These are phyloP conservation scores for Austroboletus eburneus DNA, from an alignment of 768 basidiomycete genomes.

Conservation along the genomic window DNA sequence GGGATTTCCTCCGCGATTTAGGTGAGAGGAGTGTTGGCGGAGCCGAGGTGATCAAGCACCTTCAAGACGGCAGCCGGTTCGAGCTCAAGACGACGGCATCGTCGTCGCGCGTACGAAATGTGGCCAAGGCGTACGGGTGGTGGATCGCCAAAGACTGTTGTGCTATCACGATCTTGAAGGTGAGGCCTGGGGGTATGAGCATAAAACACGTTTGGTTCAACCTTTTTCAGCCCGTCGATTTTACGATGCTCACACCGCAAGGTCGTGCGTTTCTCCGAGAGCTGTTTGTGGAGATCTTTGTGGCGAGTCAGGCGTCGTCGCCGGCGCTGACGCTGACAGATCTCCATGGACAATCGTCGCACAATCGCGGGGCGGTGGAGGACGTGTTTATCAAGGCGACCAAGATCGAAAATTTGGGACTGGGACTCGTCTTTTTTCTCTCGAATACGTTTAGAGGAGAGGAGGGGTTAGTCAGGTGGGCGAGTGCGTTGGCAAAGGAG, in stretches of 20 bases:
- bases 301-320: conserved; percentile 69
- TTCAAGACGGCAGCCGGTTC: conserved; percentile 38
- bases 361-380: conserved; percentile 62
- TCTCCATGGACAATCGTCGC: conserved; percentile 35
- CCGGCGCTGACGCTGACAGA: conserved; percentile 53
- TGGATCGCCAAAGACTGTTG: conserved; percentile 85
- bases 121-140: conserved; percentile 88
- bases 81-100: conserved; percentile 55
- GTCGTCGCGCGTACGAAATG: conserved; percentile 55
- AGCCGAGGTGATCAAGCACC: conserved; percentile 64
- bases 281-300: conserved; percentile 64
- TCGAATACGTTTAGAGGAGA: conserved; percentile 39
- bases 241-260: conserved; percentile 63
- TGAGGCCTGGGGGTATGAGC: conserved; percentile 25
- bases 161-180: conserved; percentile 79
- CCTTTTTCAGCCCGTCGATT: conserved; percentile 73
- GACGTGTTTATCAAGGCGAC: conserved; percentile 76
- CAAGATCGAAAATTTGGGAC: conserved; percentile 58
- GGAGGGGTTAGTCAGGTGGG: conserved; percentile 60
- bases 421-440: conserved; percentile 76
- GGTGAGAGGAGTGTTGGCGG: conserved; percentile 84
- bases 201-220: not conserved
- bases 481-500: conserved; percentile 60
- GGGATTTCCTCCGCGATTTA: conserved; percentile 93
- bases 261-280: conserved; percentile 65